Evolutionary conservation across 306 rosid species (phyloP).

Genomic region (Vicia sativa): DNA sequence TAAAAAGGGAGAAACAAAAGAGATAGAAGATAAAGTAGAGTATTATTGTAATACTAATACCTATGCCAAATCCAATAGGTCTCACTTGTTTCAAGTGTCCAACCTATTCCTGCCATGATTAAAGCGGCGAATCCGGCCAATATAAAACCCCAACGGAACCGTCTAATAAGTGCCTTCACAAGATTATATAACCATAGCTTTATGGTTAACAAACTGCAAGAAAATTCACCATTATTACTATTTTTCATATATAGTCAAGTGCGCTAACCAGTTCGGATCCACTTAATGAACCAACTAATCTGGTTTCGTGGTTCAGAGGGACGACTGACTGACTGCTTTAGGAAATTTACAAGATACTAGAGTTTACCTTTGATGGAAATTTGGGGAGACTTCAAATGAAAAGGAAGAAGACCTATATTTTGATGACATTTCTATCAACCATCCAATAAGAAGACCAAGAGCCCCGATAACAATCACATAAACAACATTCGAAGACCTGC

Average conservation of each 20-base stretch:
- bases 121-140: conserved; percentile 68
- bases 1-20: conserved; percentile 27
- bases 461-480: conserved; percentile 46
- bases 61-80: conserved; percentile 98
- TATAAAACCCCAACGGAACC: conserved; percentile 77
- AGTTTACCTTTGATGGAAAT: conserved; percentile 44
- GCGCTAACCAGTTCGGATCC: too few species aligned
- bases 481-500: conserved; percentile 40
- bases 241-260: conserved; percentile 12
- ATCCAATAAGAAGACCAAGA: conserved; percentile 53
- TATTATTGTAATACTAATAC: conserved; percentile 51
- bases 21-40: conserved; percentile 16
- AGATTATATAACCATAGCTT: conserved; percentile 63
- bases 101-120: conserved; percentile 79
- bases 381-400: conserved; percentile 36
- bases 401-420: conserved; percentile 49
- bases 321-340: too few species aligned
- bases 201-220: conserved; percentile 67
- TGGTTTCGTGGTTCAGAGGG: too few species aligned
- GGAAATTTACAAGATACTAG: conserved; percentile 2
- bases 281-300: too few species aligned
- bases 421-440: conserved; percentile 56
- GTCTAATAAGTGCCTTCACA: conserved; percentile 55
- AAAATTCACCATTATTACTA: conserved; percentile 23
- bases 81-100: conserved; percentile 78